Percentiles rank a stretch among this genome's conserved stretches.
phyloP scores from a whole-genome alignment of 352 stramenopile genomes.

The Phytophthora kernoviae region DNA sequence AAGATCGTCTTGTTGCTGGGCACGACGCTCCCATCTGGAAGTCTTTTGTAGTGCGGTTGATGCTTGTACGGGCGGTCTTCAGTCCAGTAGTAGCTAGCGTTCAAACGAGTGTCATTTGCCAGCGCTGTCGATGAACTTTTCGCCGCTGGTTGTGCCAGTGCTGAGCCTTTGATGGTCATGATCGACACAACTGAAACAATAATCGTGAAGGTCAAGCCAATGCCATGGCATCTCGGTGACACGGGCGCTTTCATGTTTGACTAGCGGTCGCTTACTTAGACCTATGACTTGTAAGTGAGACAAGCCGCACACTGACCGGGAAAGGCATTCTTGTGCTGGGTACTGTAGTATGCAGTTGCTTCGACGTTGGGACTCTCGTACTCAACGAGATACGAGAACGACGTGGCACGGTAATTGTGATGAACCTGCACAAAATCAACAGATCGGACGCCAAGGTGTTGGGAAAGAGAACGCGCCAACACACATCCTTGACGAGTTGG shows the following conservation, averaged over 20 bases:
- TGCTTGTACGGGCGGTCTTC: slow-evolving; percentile 55
- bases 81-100: slow-evolving; percentile 45
- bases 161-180: background rate
- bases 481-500: too few relatives aligned
- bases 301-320: too few relatives aligned
- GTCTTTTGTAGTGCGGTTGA: slow-evolving; percentile 38
- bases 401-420: too few relatives aligned
- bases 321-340: too few relatives aligned
- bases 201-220: background rate
- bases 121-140: background rate
- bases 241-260: too few relatives aligned
- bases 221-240: background rate
- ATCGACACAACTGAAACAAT: background rate
- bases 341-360: too few relatives aligned
- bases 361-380: too few relatives aligned
- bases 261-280: too few relatives aligned
- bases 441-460: background rate
- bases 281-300: too few relatives aligned
- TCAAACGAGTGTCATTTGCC: slow-evolving; percentile 1
- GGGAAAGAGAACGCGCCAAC: too few relatives aligned
- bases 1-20: slow-evolving; percentile 27
- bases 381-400: too few relatives aligned
- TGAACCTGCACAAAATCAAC: too few relatives aligned
- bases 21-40: slow-evolving; percentile 46
- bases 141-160: background rate